Evolutionary conservation across 2,329 filamentous ascomycete species (phyloP).

Genomic region (Alternaria conjuncta): DNA sequence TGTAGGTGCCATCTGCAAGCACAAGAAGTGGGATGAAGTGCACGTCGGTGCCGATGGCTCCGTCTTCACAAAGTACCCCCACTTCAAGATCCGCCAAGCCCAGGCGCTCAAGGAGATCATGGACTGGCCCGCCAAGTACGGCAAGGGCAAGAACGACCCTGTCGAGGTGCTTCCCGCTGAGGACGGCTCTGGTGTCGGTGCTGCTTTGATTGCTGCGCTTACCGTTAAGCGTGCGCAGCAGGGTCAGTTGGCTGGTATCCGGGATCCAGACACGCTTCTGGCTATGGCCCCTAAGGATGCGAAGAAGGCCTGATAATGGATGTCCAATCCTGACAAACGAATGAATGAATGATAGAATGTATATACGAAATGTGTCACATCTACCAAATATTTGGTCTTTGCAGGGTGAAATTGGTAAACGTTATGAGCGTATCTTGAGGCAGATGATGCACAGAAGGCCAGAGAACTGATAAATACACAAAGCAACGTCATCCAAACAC

Average conservation of each 20-base stretch:
- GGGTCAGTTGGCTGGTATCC: constrained; percentile 65
- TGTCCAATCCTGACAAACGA: neutral
- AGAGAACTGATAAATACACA: neutral
- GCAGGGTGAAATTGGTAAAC: neutral
- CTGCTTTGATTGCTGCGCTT: constrained; percentile 84
- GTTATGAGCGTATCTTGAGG: neutral
- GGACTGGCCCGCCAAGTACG: constrained; percentile 85
- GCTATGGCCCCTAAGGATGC: constrained; percentile 30
- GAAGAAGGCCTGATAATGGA: neutral
- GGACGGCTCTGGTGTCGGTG: constrained; percentile 96
- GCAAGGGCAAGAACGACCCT: constrained; percentile 69
- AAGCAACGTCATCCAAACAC: neutral
- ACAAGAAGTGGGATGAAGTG: constrained; percentile 86
- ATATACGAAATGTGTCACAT: neutral
- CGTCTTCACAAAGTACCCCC: constrained; percentile 98
- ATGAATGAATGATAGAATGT: constrained; percentile 1
- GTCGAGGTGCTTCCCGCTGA: constrained; percentile 88
- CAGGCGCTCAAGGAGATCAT: constrained; percentile 92
- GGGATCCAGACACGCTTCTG: constrained; percentile 56
- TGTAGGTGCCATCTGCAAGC: constrained; percentile 94
- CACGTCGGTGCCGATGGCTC: constrained; percentile 97
- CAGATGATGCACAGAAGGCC: neutral
- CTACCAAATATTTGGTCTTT: neutral
- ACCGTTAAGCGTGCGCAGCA: constrained; percentile 68
- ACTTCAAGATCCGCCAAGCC: constrained; percentile 94